Evolutionary conservation across 805 yeast genomes (phyloP).

Genomic region (Blastobotrys terrestris): DNA sequence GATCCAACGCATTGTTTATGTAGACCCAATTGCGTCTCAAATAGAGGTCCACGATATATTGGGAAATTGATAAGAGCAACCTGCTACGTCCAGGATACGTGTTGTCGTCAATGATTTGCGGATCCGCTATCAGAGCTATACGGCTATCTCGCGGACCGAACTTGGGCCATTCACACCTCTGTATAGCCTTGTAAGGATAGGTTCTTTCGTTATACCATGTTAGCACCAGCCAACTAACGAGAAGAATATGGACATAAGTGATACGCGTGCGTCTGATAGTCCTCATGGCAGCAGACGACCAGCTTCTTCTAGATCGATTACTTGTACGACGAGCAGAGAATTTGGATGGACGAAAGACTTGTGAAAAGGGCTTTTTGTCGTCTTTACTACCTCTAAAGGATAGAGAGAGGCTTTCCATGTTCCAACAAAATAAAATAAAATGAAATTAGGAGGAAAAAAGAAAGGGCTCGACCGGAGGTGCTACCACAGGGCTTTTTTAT

Average conservation of each 20-base stretch:
- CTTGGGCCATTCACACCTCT: constrained; percentile 50
- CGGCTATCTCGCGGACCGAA: constrained; percentile 12
- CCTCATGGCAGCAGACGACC: not conserved
- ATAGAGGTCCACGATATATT: constrained; percentile 65
- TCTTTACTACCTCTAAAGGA: not conserved
- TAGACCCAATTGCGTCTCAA: constrained; percentile 67
- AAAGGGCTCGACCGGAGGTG: too few species aligned
- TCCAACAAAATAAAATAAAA: too few species aligned
- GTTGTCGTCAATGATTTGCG: constrained; percentile 84
- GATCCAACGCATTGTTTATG: constrained; percentile 53
- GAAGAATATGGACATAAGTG: constrained; percentile 16
- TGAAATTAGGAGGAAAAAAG: too few species aligned
- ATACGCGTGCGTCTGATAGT: not conserved
- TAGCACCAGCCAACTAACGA: constrained; percentile 37
- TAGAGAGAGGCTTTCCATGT: not conserved
- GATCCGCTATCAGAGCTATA: constrained; percentile 77
- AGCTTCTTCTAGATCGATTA: not conserved
- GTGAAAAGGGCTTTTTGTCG: not conserved
- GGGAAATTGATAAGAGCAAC: constrained; percentile 48
- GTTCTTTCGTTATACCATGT: constrained; percentile 51
- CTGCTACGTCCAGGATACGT: constrained; percentile 73
- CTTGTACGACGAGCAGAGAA: not conserved
- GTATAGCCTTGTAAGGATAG: constrained; percentile 40
- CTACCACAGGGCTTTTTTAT: too few species aligned
- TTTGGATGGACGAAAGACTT: not conserved